Evolutionary conservation across 305 asterid genomes (phyloP).

Genomic region (Fraxinus latifolia): DNA sequence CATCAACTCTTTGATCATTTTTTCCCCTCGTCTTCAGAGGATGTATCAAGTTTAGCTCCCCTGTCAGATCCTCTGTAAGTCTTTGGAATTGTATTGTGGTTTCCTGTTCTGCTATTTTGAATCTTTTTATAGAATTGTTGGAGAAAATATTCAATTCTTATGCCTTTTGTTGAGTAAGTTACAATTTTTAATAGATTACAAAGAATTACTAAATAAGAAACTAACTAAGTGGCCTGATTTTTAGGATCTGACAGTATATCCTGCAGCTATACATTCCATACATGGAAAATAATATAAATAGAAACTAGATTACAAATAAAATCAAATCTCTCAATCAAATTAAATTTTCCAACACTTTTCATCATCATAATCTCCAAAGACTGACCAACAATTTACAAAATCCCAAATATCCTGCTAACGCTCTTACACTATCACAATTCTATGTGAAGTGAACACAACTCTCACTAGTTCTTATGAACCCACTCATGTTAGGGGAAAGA

Average conservation of each 20-base stretch:
- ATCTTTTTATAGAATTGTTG: neutral
- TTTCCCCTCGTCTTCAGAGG: constrained; percentile 95
- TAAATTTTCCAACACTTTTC: neutral
- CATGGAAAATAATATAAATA: neutral
- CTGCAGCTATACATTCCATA: neutral
- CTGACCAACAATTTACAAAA: neutral
- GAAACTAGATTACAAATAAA: neutral
- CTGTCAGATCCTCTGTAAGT: constrained; percentile 89
- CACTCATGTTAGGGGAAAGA: neutral
- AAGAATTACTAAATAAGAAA: neutral
- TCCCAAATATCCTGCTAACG: neutral
- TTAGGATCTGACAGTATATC: neutral
- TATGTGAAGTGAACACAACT: neutral
- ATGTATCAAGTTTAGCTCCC: constrained; percentile 89
- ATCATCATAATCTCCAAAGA: neutral
- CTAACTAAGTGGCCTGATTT: neutral
- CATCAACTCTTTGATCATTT: constrained; percentile 90
- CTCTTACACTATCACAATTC: too few species aligned
- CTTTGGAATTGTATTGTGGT: constrained; percentile 22
- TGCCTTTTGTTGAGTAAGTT: neutral
- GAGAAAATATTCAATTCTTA: neutral
- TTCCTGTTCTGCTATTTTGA: constrained; percentile 20
- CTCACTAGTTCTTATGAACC: neutral
- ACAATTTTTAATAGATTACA: neutral
- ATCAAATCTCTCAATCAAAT: neutral